Conservation (phyloP, 2,329 filamentous ascomycete genomes). For the Leptographium radiaticola region DNA sequence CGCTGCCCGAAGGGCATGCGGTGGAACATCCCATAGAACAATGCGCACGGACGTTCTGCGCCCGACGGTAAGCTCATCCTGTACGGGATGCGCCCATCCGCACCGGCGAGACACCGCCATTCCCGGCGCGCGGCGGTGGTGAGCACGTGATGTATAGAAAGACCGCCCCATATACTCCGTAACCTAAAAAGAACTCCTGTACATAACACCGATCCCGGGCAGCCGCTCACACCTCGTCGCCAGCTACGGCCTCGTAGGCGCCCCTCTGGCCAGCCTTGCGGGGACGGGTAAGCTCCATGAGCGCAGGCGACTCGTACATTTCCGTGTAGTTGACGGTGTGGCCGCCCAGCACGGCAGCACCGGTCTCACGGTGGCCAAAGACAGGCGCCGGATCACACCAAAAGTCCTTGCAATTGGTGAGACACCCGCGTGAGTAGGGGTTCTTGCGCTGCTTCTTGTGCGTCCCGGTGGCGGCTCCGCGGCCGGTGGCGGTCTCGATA, state of each 20-base stretch:
- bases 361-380: slow-evolving; percentile 62
- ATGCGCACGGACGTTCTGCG: too few species aligned
- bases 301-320: slow-evolving; percentile 73
- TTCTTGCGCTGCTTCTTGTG: slow-evolving; percentile 49
- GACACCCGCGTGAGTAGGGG: slow-evolving; percentile 69
- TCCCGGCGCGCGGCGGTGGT: too few species aligned
- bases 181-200: too few species aligned
- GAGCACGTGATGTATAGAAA: too few species aligned
- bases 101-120: too few species aligned
- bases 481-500: slow-evolving; percentile 78
- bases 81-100: too few species aligned
- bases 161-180: too few species aligned
- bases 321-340: slow-evolving; percentile 72
- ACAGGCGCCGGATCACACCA: slow-evolving; percentile 83
- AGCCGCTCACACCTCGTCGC: slow-evolving; percentile 32
- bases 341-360: slow-evolving; percentile 64
- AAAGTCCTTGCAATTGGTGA: slow-evolving; percentile 92
- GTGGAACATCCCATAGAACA: too few species aligned
- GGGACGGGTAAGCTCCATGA: slow-evolving; percentile 40
- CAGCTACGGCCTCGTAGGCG: slow-evolving; percentile 51
- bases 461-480: slow-evolving; percentile 50
- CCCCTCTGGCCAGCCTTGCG: slow-evolving; percentile 31
- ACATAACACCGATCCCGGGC: neutral
- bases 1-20: too few species aligned
- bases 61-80: too few species aligned